Evolutionary conservation across 352 stramenopile genomes (phyloP), one percentile per base, ranked within the genome.

Genomic region (Pythium aristosporum): DNA sequence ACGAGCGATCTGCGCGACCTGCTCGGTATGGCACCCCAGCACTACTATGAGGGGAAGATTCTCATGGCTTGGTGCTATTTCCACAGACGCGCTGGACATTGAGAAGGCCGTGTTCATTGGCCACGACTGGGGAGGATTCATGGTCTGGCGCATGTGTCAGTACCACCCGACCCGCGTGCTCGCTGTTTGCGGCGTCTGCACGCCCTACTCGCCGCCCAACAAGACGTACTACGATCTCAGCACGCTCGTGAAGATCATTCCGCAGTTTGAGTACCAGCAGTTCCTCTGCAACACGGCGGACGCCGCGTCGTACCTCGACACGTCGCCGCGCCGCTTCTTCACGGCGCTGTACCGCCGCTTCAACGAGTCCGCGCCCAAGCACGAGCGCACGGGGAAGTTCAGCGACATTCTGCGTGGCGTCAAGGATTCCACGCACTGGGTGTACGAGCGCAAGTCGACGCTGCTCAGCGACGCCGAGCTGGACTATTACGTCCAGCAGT

Each of bases 131-230:
- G 83, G 83, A 54, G 83, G 80, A 20, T 65, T 67, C 15, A 74
- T 82, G 58, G 79, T 87, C 36, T 92, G 78, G 77, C 79, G 74
- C 62, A 88, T 92, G 74, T 87, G 74, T 16, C 72, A 88, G 9
- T 88, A 85, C 68, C 75, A 89, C 53, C 77, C 80, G 15, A n/a
- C 76, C 20, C 80, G 83, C 7, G 78, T 90, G 32, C 41, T 84
- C 30, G 80, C 76, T 0, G 76, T 88, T 0, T 75, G 69, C 20
- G 74, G 79, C 18, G 61, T 93, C n/a, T 90, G 80, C 69, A 93
- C 84, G 30, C 80, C 84, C 16, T 91, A 88, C 68, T 79, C 67
- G 12, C 82, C 84, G 3, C 75, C 72, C n/a, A 43, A 61, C 13
- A 68, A 75, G 21, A 39, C 56, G 3, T 80, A 77, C 44, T 54